These are phyloP conservation scores for Lotus japonicus DNA, from an alignment of 306 rosid genomes.

Conservation along the genomic window DNA sequence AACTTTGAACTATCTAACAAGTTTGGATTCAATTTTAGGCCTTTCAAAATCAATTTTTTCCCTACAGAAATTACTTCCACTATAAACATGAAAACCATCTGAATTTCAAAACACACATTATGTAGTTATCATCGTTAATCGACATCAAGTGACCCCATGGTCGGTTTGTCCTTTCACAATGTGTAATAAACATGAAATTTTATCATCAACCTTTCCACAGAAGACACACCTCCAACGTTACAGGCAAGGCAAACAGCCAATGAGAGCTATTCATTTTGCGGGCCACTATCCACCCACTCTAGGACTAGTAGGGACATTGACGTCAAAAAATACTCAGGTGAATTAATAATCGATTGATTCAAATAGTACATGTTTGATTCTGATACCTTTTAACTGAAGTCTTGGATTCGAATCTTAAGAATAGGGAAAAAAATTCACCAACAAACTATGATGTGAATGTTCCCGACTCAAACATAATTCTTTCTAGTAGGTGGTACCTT, in stretches of 20 bases:
- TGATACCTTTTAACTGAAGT: no score
- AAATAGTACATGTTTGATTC: no score
- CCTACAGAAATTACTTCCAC: no score
- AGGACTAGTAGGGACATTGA: background rate
- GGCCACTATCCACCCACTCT: background rate
- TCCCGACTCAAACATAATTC: no score
- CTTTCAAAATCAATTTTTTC: no score
- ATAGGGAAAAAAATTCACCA: no score
- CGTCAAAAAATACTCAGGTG: background rate
- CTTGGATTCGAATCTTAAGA: no score
- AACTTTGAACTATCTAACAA: background rate
- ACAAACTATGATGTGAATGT: no score
- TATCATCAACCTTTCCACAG: background rate
- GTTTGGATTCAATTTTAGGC: no score
- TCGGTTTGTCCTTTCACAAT: background rate
- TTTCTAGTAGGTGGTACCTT: no score
- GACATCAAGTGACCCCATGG: background rate
- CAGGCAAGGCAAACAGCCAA: background rate
- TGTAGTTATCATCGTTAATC: background rate
- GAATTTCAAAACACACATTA: background rate
- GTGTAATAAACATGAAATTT: background rate
- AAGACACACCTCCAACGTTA: background rate
- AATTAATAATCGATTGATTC: no score
- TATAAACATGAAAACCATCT: no score
- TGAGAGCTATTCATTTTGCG: background rate